phyloP scores from a whole-genome alignment of 2,329 filamentous ascomycete species.

The Exophiala aquamarina region DNA sequence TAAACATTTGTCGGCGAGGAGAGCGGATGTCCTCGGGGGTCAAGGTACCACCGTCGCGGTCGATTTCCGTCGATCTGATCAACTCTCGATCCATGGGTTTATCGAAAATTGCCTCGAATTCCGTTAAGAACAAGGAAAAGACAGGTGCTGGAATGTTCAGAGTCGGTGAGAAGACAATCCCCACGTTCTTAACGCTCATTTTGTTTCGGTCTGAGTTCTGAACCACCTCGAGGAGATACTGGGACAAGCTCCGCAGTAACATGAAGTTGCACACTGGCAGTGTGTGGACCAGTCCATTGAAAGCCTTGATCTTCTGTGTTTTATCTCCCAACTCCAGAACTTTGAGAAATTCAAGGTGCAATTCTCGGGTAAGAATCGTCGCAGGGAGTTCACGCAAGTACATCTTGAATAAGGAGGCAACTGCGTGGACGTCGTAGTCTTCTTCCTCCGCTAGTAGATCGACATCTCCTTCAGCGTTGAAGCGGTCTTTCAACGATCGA shows the following conservation, averaged over 20 bases:
- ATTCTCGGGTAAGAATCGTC: conserved; percentile 85
- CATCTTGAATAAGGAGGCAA: conserved; percentile 89
- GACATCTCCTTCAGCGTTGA: conserved; percentile 90
- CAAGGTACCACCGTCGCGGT: conserved; percentile 34
- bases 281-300: conserved; percentile 75
- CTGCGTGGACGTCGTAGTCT: conserved; percentile 93
- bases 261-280: conserved; percentile 79
- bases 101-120: conserved; percentile 84
- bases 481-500: conserved; percentile 84
- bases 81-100: conserved; percentile 48
- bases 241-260: conserved; percentile 78
- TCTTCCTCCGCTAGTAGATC: conserved; percentile 79
- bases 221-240: conserved; percentile 88
- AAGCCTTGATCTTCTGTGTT: conserved; percentile 71
- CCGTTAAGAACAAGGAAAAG: conserved; percentile 89
- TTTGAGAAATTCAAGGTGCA: conserved; percentile 84
- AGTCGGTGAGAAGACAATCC: conserved; percentile 96
- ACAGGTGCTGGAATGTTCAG: conserved; percentile 94
- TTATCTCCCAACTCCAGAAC: conserved; percentile 78
- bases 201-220: conserved; percentile 90
- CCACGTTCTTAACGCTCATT: conserved; percentile 97
- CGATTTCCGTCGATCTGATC: conserved; percentile 24
- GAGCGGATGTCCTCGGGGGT: conserved; percentile 60
- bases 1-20: conserved; percentile 65
- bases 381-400: conserved; percentile 90